Conservation (phyloP, 2,329 filamentous ascomycete species). For the Aotearoamyces nothofagi region DNA sequence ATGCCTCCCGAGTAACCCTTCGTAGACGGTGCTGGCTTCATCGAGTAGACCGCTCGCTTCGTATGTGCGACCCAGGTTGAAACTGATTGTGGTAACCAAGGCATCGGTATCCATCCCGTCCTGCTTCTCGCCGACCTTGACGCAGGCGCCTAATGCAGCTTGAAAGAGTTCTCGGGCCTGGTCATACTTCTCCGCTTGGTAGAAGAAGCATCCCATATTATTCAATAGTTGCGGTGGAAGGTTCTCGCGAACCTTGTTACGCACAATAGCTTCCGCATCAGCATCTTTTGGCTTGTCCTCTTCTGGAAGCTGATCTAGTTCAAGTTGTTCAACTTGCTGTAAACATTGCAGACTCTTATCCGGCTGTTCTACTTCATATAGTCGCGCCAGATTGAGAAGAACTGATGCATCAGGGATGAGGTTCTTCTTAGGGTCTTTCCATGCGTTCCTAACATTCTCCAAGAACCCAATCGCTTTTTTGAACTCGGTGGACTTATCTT, state of each 20-base stretch:
- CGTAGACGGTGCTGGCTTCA: slow-evolving; percentile 78
- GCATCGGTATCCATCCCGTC: slow-evolving; percentile 73
- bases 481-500: slow-evolving; percentile 73
- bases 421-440: slow-evolving; percentile 88
- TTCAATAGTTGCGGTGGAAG: slow-evolving; percentile 86
- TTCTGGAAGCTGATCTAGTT: slow-evolving; percentile 62
- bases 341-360: slow-evolving; percentile 89
- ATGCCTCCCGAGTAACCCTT: slow-evolving; percentile 71
- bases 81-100: slow-evolving; percentile 88
- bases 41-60: slow-evolving; percentile 70
- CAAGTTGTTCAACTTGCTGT: slow-evolving; percentile 81
- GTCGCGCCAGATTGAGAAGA: slow-evolving; percentile 74
- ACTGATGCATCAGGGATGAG: slow-evolving; percentile 71
- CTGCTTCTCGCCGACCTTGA: slow-evolving; percentile 64
- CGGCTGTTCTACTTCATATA: slow-evolving; percentile 75
- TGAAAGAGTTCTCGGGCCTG: slow-evolving; percentile 80
- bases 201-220: slow-evolving; percentile 95
- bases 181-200: slow-evolving; percentile 69
- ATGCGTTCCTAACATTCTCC: slow-evolving; percentile 70
- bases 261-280: slow-evolving; percentile 44
- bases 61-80: slow-evolving; percentile 88
- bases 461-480: slow-evolving; percentile 78
- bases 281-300: slow-evolving; percentile 47
- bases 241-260: slow-evolving; percentile 52
- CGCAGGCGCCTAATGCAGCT: slow-evolving; percentile 75